These are phyloP conservation scores for Trichoderma harzianum DNA, from an alignment of 2,329 filamentous ascomycete genomes.

Conservation along the genomic window DNA sequence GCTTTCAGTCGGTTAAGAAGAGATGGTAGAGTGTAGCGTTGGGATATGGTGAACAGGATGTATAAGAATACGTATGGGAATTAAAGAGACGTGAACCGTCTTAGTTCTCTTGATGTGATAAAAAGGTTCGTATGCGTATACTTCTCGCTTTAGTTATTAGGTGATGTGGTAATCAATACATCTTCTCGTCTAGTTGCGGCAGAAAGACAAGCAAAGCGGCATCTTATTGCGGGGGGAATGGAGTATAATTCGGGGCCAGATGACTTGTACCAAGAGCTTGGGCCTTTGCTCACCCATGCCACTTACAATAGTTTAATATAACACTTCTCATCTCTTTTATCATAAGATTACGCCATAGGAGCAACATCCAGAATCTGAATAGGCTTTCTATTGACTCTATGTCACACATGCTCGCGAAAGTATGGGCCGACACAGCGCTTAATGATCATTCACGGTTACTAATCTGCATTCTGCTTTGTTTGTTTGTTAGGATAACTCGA, in stretches of 20 bases:
- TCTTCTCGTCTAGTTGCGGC: background rate
- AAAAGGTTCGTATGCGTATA: background rate
- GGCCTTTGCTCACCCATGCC: background rate
- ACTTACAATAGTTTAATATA: background rate
- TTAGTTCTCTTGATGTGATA: background rate
- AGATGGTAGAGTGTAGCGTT: background rate
- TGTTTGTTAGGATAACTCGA: background rate
- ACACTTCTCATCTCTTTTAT: background rate
- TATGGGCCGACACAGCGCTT: background rate
- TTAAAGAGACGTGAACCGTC: background rate
- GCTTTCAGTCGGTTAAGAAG: background rate
- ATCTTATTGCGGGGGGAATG: background rate
- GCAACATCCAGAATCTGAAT: background rate
- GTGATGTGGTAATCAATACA: background rate
- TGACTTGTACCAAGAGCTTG: background rate
- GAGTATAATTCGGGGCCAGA: background rate
- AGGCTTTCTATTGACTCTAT: background rate
- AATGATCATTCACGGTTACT: background rate
- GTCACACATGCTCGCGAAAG: background rate
- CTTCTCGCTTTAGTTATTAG: background rate
- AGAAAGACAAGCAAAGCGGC: background rate
- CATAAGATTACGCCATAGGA: background rate
- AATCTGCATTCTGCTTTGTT: background rate
- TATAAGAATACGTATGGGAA: no score
- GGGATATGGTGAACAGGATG: background rate